Evolutionary conservation across 441 rosid species (phyloP).

Genomic region (Euphorbia schlechtendalii): DNA sequence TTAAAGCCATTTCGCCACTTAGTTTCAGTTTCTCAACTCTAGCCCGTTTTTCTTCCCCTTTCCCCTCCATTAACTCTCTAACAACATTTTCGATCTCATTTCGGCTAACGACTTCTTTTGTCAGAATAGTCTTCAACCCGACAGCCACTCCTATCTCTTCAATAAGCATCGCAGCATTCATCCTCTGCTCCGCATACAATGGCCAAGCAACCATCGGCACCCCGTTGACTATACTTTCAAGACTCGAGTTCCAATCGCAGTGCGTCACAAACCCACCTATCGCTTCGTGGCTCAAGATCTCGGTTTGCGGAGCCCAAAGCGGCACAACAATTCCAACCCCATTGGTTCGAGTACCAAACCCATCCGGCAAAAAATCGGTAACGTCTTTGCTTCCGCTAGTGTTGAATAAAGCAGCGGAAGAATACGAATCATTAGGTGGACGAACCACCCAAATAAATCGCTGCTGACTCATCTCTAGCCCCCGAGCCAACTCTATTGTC

Average conservation of each 20-base stretch:
- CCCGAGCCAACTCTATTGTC: conserved; percentile 45
- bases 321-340: conserved; percentile 22
- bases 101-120: conserved; percentile 12
- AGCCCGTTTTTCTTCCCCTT: conserved; percentile 14
- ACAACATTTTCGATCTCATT: conserved; percentile 26
- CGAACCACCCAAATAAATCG: conserved; percentile 51
- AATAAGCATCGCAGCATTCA: conserved; percentile 27
- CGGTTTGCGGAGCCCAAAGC: conserved; percentile 31
- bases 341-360: conserved; percentile 21
- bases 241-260: conserved; percentile 33
- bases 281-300: conserved; percentile 26
- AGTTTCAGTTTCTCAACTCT: conserved; percentile 15
- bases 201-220: conserved; percentile 34
- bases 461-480: conserved; percentile 41
- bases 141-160: conserved; percentile 25
- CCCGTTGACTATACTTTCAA: conserved; percentile 31
- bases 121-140: background rate
- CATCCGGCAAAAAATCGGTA: conserved; percentile 25
- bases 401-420: conserved; percentile 13
- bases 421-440: conserved; percentile 16
- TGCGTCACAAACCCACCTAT: no score
- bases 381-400: conserved; percentile 7
- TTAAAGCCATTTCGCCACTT: conserved; percentile 20
- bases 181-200: conserved; percentile 27
- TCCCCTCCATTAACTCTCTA: conserved; percentile 19